Base-by-base conservation (phyloP, 768 basidiomycete species). In the Galerina sulciceps region DNA sequence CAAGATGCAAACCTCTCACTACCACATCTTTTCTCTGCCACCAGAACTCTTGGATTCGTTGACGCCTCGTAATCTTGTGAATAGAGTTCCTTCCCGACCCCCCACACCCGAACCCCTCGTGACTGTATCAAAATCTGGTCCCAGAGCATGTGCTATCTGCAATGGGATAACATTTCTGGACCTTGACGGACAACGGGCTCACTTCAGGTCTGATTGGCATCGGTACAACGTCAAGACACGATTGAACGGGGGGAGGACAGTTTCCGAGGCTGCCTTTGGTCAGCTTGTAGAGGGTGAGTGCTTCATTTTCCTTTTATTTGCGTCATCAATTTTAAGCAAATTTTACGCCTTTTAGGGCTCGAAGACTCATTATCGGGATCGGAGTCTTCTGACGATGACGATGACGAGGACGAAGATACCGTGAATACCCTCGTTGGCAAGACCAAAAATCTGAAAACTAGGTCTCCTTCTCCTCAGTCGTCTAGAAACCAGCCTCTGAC, bases 201-300 rank as follows among this genome's bases (percentile, higher is more conserved):
- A 99, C 73, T 97, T 92, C 71, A 86, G 88, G 64, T 93, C 92
- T 10, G 96, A 99, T 73, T 99, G 96, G 97, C 96, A 99, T 81
- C 85, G 95, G 57, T 99, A 96, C 76, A 99, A 99, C 71, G 91
- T 95, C 64, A 97, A 96, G 75, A 82, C 85, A 46, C 87, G 87
- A 55, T 75, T 94, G 48, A 76, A 80, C 50, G 89, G 88, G 6
- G 82, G 85, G 10, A 76, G 79, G 18, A 73, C 87, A 22, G 85
- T 94, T 18, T 77, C 85, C 0, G 91, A 94, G 68, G 69, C 81
- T 23, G 82, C 86, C 15, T 99, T 96, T 66, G 76, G 84, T 18
- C 83, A 86, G 54, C 80, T 98, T 41, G 81, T 97, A 6, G 94
- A 94, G 65, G 88, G 96, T 95, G 67, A 38, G 83, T 67, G 26